Conservation (phyloP, 495 filamentous ascomycete genomes). For the Hypoxylon intermedium region DNA sequence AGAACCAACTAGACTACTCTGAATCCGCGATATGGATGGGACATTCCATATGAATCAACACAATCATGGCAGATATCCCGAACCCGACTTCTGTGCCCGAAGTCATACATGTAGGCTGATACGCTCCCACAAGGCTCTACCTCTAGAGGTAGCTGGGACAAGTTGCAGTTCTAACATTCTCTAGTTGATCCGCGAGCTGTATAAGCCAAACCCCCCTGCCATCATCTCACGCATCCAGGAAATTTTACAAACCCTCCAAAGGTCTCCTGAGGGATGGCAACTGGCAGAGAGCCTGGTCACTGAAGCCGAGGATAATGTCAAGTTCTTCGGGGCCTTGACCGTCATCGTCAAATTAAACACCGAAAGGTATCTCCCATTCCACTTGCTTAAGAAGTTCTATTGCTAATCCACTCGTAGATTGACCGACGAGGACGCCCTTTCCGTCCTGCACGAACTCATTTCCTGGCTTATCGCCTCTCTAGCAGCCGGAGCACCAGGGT, state of each 20-base stretch:
- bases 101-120: constrained; percentile 36
- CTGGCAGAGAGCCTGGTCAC: constrained; percentile 76
- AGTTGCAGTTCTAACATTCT: neutral
- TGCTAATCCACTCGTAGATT: constrained; percentile 61
- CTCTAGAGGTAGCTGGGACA: too few relatives aligned
- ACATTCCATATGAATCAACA: constrained; percentile 15
- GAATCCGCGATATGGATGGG: constrained; percentile 37
- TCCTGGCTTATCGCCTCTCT: constrained; percentile 69
- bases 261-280: constrained; percentile 81
- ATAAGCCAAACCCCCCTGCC: constrained; percentile 68
- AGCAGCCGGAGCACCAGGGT: constrained; percentile 61
- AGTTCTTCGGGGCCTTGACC: constrained; percentile 93
- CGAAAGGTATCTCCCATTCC: constrained; percentile 65
- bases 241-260: constrained; percentile 77
- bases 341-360: constrained; percentile 91
- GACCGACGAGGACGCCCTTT: constrained; percentile 63
- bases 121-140: neutral
- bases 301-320: constrained; percentile 70
- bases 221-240: constrained; percentile 74
- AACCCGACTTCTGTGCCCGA: constrained; percentile 37
- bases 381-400: constrained; percentile 1
- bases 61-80: constrained; percentile 36
- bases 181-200: constrained; percentile 71
- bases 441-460: constrained; percentile 74
- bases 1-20: too few relatives aligned